phyloP scores from a whole-genome alignment of 2,329 filamentous ascomycete genomes.

The Escovopsis sp. region DNA sequence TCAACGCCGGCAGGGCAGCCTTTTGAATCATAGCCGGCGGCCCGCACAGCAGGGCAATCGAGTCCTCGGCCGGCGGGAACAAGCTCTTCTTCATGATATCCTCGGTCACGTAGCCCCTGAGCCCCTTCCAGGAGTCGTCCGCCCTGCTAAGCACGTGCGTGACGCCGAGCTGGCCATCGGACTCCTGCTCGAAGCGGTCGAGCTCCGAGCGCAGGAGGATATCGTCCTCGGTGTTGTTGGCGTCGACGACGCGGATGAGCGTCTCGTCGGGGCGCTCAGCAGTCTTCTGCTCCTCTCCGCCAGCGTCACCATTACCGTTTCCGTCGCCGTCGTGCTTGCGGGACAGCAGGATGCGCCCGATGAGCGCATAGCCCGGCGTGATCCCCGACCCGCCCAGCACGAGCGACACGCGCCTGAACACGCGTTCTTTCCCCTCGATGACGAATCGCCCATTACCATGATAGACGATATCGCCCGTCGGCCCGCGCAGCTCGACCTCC shows the following conservation, averaged over 20 bases:
- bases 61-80: slow-evolving; percentile 25
- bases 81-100: slow-evolving; percentile 24
- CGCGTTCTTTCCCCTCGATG: slow-evolving; percentile 24
- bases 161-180: slow-evolving; percentile 24
- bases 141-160: slow-evolving; percentile 31
- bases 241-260: slow-evolving; percentile 28
- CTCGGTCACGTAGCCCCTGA: slow-evolving; percentile 27
- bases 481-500: slow-evolving; percentile 35
- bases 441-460: slow-evolving; percentile 28
- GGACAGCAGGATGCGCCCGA: slow-evolving; percentile 24
- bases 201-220: slow-evolving; percentile 24
- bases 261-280: slow-evolving; percentile 24
- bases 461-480: slow-evolving; percentile 34
- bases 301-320: too few species aligned
- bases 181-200: slow-evolving; percentile 21
- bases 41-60: slow-evolving; percentile 31
- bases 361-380: slow-evolving; percentile 34
- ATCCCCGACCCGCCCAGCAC: slow-evolving; percentile 35
- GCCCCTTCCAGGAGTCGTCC: slow-evolving; percentile 27
- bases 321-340: slow-evolving; percentile 3
- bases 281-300: too few species aligned
- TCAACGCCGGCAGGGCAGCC: slow-evolving; percentile 31
- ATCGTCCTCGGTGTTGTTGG: slow-evolving; percentile 23
- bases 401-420: slow-evolving; percentile 29
- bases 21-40: slow-evolving; percentile 35